Conservation (phyloP, 1,284 basidiomycete species). For the Ustilago esculenta region DNA sequence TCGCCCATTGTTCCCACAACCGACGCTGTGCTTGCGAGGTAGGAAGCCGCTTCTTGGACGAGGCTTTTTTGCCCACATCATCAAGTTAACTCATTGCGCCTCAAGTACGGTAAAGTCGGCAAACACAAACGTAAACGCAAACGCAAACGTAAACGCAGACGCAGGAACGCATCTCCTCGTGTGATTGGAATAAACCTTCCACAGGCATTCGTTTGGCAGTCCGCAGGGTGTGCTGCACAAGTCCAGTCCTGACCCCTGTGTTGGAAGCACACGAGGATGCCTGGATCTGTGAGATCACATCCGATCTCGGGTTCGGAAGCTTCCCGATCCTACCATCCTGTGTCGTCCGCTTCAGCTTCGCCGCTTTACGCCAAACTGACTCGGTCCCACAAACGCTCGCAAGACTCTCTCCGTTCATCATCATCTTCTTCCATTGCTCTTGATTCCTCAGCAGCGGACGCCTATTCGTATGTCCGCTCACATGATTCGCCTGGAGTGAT, state of each 20-base stretch:
- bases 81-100: no score
- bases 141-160: no score
- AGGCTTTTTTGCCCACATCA: neutral
- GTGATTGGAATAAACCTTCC: no score
- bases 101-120: no score
- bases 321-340: constrained; percentile 18
- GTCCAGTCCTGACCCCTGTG: neutral
- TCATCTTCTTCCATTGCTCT: neutral
- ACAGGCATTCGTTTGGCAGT: no score
- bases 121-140: no score
- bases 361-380: neutral
- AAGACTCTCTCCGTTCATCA: neutral
- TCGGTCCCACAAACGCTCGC: neutral
- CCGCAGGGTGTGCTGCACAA: no score
- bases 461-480: neutral
- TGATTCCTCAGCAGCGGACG: neutral
- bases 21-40: no score
- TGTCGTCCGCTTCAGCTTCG: constrained; percentile 4
- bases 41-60: no score
- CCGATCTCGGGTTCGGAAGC: constrained; percentile 16
- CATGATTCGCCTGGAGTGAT: neutral
- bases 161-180: constrained; percentile 5
- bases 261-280: constrained; percentile 2
- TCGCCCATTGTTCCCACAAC: neutral
- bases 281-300: constrained; percentile 2